Evolutionary conservation across 2,329 filamentous ascomycete species (phyloP).

Genomic region (Fusarium abutilonis): DNA sequence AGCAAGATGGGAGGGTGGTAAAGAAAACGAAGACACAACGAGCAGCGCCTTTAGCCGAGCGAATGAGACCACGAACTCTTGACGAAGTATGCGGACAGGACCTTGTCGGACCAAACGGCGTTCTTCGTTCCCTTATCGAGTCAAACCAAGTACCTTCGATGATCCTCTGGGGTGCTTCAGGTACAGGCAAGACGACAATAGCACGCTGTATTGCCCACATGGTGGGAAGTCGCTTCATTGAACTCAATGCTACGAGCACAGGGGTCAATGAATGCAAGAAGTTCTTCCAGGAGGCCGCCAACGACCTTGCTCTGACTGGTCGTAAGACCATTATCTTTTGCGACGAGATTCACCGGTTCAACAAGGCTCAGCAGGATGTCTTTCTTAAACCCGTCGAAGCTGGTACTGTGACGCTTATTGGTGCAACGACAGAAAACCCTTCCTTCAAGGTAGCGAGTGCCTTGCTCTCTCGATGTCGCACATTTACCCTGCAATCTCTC

Average conservation of each 20-base stretch:
- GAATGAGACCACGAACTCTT: constrained; percentile 86
- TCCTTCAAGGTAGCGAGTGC: constrained; percentile 92
- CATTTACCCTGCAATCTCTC: constrained; percentile 85
- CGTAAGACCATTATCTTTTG: constrained; percentile 96
- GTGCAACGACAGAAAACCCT: constrained; percentile 96
- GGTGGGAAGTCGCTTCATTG: constrained; percentile 86
- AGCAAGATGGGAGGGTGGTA: constrained; percentile 53
- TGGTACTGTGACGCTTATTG: constrained; percentile 89
- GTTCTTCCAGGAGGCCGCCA: constrained; percentile 84
- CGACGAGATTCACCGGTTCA: constrained; percentile 95
- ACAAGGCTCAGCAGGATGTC: constrained; percentile 92
- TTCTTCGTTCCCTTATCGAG: constrained; percentile 87
- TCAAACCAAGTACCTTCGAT: constrained; percentile 88
- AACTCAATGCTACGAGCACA: constrained; percentile 92
- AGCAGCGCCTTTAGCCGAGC: constrained; percentile 87
- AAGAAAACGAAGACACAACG: constrained; percentile 77
- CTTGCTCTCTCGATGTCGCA: constrained; percentile 86
- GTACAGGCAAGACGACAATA: constrained; percentile 90
- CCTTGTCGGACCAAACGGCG: constrained; percentile 83
- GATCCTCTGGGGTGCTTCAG: constrained; percentile 89
- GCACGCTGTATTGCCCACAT: constrained; percentile 87
- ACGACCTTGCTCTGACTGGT: constrained; percentile 82
- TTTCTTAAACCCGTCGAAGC: constrained; percentile 93
- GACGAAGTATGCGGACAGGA: constrained; percentile 93
- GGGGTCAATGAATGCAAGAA: constrained; percentile 93